Percentiles rank a stretch among this genome's conserved stretches.
phyloP scores from a whole-genome alignment of 805 yeast species.

The Yamadazyma laniorum region DNA sequence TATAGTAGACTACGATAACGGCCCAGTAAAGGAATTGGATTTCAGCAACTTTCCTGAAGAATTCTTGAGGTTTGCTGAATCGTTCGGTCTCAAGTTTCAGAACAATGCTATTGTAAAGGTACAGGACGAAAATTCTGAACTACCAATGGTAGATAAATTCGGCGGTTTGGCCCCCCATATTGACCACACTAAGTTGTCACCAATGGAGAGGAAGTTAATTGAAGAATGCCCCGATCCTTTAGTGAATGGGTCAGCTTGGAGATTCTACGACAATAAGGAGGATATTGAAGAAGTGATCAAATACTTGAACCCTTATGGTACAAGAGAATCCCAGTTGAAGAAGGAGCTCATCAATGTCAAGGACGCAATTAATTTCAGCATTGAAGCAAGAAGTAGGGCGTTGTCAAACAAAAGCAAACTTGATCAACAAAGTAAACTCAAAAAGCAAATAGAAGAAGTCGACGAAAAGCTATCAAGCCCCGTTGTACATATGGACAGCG shows the following conservation, averaged over 20 bases:
- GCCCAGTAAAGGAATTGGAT: conserved; percentile 20
- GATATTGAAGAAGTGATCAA: conserved; percentile 53
- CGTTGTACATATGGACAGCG: conserved; percentile 17
- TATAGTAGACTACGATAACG: conserved; percentile 13
- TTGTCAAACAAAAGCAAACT: conserved; percentile 16
- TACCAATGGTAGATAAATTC: conserved; percentile 15
- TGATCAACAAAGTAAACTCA: conserved; percentile 39
- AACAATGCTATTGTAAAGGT: conserved; percentile 17
- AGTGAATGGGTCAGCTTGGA: conserved; percentile 60
- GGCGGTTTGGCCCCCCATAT: conserved; percentile 18
- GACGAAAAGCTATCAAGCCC: conserved; percentile 16
- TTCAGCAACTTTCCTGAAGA: conserved; percentile 21
- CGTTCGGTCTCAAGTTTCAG: conserved; percentile 28
- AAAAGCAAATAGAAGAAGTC: conserved; percentile 38
- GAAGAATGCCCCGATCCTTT: conserved; percentile 66
- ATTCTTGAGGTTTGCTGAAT: conserved; percentile 25
- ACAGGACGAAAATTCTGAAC: neutral
- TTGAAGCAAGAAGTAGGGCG: conserved; percentile 57
- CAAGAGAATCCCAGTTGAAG: conserved; percentile 61
- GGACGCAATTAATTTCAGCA: conserved; percentile 53
- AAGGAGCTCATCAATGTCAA: conserved; percentile 58
- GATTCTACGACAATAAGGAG: conserved; percentile 59
- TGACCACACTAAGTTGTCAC: conserved; percentile 18
- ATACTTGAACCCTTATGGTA: conserved; percentile 79
- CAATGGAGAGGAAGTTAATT: conserved; percentile 56